Evolutionary conservation across 495 filamentous ascomycete species (phyloP).

Genomic region (Bacidia gigantensis): DNA sequence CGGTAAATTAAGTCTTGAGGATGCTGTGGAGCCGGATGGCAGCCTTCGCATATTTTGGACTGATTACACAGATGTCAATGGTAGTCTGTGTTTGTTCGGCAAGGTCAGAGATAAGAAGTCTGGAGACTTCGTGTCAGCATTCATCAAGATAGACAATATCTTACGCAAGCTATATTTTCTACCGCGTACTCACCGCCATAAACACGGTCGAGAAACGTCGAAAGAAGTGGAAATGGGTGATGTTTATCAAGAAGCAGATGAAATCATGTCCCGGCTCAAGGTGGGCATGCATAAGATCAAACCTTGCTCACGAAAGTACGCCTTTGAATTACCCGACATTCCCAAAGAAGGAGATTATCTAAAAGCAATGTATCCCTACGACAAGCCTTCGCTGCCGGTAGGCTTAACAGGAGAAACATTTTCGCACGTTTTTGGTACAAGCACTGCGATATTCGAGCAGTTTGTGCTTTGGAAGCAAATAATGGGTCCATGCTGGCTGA

Average conservation of each 20-base stretch:
- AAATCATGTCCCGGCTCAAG: slow-evolving; percentile 66
- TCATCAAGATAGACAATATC: slow-evolving; percentile 93
- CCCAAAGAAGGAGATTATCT: slow-evolving; percentile 84
- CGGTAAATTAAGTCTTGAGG: slow-evolving; percentile 67
- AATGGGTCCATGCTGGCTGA: slow-evolving; percentile 96
- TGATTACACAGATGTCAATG: slow-evolving; percentile 89
- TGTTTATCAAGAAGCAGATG: slow-evolving; percentile 78
- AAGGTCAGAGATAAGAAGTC: slow-evolving; percentile 88
- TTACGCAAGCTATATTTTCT: slow-evolving; percentile 86
- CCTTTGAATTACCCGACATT: slow-evolving; percentile 79
- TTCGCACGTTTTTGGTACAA: slow-evolving; percentile 87
- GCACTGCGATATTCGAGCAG: slow-evolving; percentile 90
- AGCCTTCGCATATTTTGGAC: slow-evolving; percentile 92
- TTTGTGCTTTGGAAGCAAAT: slow-evolving; percentile 97
- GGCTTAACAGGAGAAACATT: slow-evolving; percentile 75
- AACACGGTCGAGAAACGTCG: slow-evolving; percentile 50
- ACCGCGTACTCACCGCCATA: slow-evolving; percentile 57
- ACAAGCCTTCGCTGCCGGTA: slow-evolving; percentile 54
- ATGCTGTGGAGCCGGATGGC: slow-evolving; percentile 81
- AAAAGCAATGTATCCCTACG: slow-evolving; percentile 86
- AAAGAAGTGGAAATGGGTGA: slow-evolving; percentile 81
- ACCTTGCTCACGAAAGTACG: slow-evolving; percentile 76
- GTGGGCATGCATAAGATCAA: slow-evolving; percentile 92
- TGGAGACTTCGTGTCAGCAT: slow-evolving; percentile 70
- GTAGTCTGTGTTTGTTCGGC: slow-evolving; percentile 84